Conservation (phyloP, 2,329 filamentous ascomycete species). For the Talaromyces sp. region DNA sequence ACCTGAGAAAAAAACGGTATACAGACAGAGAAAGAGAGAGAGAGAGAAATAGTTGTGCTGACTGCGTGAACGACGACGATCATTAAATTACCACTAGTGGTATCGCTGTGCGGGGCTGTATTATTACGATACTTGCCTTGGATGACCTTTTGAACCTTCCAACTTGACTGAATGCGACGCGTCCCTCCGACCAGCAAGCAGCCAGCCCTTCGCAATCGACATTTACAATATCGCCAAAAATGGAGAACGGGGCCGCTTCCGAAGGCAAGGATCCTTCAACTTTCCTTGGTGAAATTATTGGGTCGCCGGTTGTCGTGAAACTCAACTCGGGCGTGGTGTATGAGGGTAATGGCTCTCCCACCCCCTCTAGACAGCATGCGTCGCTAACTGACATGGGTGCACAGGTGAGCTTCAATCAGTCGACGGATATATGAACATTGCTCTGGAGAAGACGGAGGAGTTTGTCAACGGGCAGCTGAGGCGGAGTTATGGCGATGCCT, state of each 20-base stretch:
- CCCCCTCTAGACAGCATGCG: neutral
- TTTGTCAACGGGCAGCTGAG: slow-evolving; percentile 80
- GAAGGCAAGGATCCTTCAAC: slow-evolving; percentile 90
- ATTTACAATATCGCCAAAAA: slow-evolving; percentile 30
- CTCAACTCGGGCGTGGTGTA: slow-evolving; percentile 98
- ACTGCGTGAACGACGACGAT: neutral
- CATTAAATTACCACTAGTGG: neutral
- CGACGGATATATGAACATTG: slow-evolving; percentile 99
- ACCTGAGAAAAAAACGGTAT: neutral
- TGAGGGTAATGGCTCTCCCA: slow-evolving; percentile 62
- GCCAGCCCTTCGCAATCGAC: neutral
- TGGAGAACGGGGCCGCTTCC: slow-evolving; percentile 68
- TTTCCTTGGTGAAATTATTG: slow-evolving; percentile 92
- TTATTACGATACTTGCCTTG: neutral
- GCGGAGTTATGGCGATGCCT: slow-evolving; percentile 86
- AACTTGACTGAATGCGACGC: neutral
- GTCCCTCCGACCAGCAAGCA: slow-evolving; percentile 3
- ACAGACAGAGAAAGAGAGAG: neutral
- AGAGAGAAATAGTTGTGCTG: neutral
- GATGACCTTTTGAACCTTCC: slow-evolving; percentile 2
- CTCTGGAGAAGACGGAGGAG: slow-evolving; percentile 91
- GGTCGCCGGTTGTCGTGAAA: slow-evolving; percentile 90
- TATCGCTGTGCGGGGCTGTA: neutral
- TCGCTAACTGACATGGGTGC: neutral
- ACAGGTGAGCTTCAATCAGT: slow-evolving; percentile 91